Evolutionary conservation across 768 basidiomycete species (phyloP).

Genomic region (Rhodotorula sphaerocarpa): DNA sequence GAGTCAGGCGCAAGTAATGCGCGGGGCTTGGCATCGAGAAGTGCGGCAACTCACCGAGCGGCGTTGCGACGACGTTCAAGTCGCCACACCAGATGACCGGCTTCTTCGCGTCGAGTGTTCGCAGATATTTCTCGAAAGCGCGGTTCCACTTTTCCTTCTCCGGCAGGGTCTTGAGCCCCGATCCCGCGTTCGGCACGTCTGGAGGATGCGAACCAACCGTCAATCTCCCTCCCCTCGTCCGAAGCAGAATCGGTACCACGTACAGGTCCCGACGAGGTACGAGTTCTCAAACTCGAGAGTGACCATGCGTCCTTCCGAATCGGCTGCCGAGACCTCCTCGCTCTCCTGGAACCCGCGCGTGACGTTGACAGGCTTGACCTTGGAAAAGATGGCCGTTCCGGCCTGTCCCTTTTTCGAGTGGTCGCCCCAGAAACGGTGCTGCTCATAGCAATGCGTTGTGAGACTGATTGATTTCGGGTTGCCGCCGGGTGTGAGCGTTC

Average conservation of each 20-base stretch:
- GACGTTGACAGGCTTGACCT: constrained; percentile 61
- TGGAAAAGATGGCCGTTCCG: constrained; percentile 73
- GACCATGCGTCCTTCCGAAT: constrained; percentile 48
- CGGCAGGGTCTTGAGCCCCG: constrained; percentile 51
- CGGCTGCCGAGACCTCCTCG: constrained; percentile 53
- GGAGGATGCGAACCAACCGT: constrained; percentile 43
- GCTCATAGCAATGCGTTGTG: background rate
- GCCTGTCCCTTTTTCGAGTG: constrained; percentile 64
- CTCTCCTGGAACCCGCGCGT: constrained; percentile 53
- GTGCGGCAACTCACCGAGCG: constrained; percentile 54
- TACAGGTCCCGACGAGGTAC: constrained; percentile 55
- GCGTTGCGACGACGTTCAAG: constrained; percentile 75
- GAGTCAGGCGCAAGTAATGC: no score
- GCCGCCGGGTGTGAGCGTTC: no score
- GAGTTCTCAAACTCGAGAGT: constrained; percentile 68
- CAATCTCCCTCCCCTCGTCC: no score
- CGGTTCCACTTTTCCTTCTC: constrained; percentile 57
- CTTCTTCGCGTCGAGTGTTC: constrained; percentile 64
- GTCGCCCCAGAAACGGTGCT: constrained; percentile 39
- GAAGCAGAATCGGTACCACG: no score
- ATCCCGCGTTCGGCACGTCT: constrained; percentile 77
- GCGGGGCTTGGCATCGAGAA: no score
- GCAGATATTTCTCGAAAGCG: constrained; percentile 67
- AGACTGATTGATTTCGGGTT: no score
- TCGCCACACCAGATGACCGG: constrained; percentile 85